Conservation (phyloP, 2,329 filamentous ascomycete species). For the Microdochium paspali region DNA sequence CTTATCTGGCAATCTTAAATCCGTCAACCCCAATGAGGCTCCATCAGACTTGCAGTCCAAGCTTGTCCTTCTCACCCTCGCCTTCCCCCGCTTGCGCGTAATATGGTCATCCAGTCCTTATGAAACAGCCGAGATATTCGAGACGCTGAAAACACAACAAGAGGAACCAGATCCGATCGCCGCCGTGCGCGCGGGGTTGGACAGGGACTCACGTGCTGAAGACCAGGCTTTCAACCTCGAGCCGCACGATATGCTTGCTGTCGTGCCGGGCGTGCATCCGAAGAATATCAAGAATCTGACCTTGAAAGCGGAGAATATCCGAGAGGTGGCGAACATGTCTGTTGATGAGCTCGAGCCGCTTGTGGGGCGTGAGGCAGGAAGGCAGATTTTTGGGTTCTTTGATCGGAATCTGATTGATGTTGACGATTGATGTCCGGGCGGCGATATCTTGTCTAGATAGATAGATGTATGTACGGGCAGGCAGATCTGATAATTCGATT, state of each 20-base stretch:
- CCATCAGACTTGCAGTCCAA: slow-evolving; percentile 81
- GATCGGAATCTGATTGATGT: slow-evolving; percentile 51
- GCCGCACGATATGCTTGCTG: slow-evolving; percentile 82
- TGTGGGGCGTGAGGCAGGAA: slow-evolving; percentile 69
- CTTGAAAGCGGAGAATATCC: slow-evolving; percentile 64
- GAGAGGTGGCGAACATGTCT: slow-evolving; percentile 80
- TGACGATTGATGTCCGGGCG: slow-evolving; percentile 22
- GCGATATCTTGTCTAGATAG: too few species aligned
- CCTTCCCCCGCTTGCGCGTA: slow-evolving; percentile 81
- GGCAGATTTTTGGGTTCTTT: slow-evolving; percentile 76
- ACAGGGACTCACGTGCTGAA: slow-evolving; percentile 50
- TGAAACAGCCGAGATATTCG: slow-evolving; percentile 95
- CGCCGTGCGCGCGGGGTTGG: slow-evolving; percentile 75
- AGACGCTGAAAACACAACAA: slow-evolving; percentile 81
- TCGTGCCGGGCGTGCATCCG: slow-evolving; percentile 74
- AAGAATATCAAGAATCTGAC: slow-evolving; percentile 68
- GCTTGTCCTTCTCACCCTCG: slow-evolving; percentile 82
- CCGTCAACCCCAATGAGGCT: slow-evolving; percentile 48
- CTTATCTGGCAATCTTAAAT: slow-evolving; percentile 49
- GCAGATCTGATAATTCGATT: too few species aligned
- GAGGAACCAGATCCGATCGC: slow-evolving; percentile 83
- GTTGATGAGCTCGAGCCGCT: slow-evolving; percentile 61
- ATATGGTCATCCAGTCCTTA: slow-evolving; percentile 93
- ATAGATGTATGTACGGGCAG: too few species aligned
- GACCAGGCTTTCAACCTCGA: slow-evolving; percentile 71